phyloP scores from a whole-genome alignment of 371 early-diverging fungal species.

The Basidiobolus meristosporus region DNA sequence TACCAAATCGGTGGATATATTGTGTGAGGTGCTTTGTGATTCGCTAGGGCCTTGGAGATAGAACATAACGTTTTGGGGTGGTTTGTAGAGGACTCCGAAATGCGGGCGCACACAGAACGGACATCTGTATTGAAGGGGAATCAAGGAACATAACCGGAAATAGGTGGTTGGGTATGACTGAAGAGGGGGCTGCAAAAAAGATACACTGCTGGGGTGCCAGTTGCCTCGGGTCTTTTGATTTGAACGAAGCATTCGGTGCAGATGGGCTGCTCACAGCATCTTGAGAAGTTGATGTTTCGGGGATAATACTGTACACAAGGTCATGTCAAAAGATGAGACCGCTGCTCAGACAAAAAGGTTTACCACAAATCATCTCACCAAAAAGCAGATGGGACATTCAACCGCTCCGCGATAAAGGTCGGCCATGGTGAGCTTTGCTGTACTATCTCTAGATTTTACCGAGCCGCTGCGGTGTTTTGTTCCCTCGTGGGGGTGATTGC shows the following conservation, averaged over 20 bases:
- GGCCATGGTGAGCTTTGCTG: constrained; percentile 7
- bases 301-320: constrained; percentile 52
- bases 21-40: background rate
- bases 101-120: constrained; percentile 77
- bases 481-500: too few species aligned
- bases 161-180: too few species aligned
- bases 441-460: background rate
- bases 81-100: constrained; percentile 60
- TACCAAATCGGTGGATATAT: constrained; percentile 8
- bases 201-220: constrained; percentile 18
- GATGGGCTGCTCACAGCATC: constrained; percentile 86
- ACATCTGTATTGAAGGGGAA: constrained; percentile 38
- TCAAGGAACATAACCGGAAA: background rate
- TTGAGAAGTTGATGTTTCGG: constrained; percentile 74
- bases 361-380: constrained; percentile 24
- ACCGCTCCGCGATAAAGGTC: constrained; percentile 35
- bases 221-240: constrained; percentile 49
- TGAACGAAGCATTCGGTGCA: constrained; percentile 91
- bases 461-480: too few species aligned
- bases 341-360: background rate
- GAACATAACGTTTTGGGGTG: constrained; percentile 14
- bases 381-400: constrained; percentile 87
- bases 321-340: background rate
- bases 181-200: too few species aligned
- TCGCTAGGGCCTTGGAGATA: background rate